phyloP scores from a whole-genome alignment of 2,329 filamentous ascomycete genomes.

The Botrytis porri region DNA sequence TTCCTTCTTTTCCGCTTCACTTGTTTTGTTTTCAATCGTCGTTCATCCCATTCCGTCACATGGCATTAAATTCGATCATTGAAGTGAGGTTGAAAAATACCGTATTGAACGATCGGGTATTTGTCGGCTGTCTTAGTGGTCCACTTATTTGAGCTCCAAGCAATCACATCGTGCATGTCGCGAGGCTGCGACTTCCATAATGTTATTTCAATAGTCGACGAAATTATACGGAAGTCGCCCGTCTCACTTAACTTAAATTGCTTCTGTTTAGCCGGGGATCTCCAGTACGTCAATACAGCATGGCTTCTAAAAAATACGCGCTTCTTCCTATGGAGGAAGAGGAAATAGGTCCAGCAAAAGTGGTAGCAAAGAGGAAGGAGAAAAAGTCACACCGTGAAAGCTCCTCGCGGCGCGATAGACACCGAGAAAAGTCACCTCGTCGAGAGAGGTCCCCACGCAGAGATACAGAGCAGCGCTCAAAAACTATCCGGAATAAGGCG shows the following conservation, averaged over 20 bases:
- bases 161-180: conserved; percentile 1
- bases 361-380: conserved; percentile 49
- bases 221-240: background rate
- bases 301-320: conserved; percentile 59
- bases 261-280: too few relatives aligned
- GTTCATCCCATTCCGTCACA: conserved; percentile 14
- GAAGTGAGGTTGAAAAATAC: conserved; percentile 10
- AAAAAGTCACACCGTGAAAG: conserved; percentile 40
- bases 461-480: conserved; percentile 43
- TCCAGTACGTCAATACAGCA: background rate
- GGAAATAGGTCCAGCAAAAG: conserved; percentile 54
- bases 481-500: conserved; percentile 49
- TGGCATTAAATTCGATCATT: background rate
- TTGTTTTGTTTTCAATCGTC: background rate
- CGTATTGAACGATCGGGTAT: background rate
- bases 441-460: conserved; percentile 40
- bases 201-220: background rate
- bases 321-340: conserved; percentile 66
- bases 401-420: conserved; percentile 39
- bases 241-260: background rate
- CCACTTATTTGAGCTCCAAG: conserved; percentile 9
- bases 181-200: conserved; percentile 9
- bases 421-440: conserved; percentile 24
- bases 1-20: conserved; percentile 2
- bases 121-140: background rate